Percentiles rank a stretch among this genome's conserved stretches.
Conservation (phyloP, 2,329 filamentous ascomycete genomes). For the Thyridium curvatum region DNA sequence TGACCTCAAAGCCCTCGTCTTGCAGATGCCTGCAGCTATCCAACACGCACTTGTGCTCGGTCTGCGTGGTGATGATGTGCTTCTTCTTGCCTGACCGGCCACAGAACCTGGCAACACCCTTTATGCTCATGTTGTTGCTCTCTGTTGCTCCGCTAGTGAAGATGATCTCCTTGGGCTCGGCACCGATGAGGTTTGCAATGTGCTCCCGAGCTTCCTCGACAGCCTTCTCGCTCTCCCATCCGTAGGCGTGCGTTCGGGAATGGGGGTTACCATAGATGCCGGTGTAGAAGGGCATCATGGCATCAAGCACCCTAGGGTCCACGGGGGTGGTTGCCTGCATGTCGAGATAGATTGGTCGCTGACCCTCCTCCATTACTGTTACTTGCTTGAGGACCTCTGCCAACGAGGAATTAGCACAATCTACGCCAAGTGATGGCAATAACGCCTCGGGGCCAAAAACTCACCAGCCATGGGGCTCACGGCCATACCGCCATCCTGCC, state of each 20-base stretch:
- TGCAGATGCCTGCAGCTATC: slow-evolving; percentile 96
- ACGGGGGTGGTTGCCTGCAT: slow-evolving; percentile 97
- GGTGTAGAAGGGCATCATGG: slow-evolving; percentile 92
- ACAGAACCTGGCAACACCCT: slow-evolving; percentile 95
- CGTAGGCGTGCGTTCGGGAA: slow-evolving; percentile 94
- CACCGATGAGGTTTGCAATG: slow-evolving; percentile 81
- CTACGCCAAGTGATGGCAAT: slow-evolving; percentile 2
- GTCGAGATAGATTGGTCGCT: slow-evolving; percentile 92
- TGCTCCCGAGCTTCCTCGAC: slow-evolving; percentile 82
- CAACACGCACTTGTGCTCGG: slow-evolving; percentile 97
- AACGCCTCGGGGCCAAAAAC: slow-evolving; percentile 12
- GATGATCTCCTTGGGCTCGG: slow-evolving; percentile 95
- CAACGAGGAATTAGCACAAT: slow-evolving; percentile 4
- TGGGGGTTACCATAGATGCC: slow-evolving; percentile 96
- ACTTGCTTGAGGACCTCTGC: slow-evolving; percentile 81
- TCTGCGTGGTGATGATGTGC: slow-evolving; percentile 96
- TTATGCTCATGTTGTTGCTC: slow-evolving; percentile 99
- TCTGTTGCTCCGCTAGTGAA: slow-evolving; percentile 98
- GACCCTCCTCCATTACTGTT: slow-evolving; percentile 86
- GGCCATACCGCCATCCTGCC: slow-evolving; percentile 48
- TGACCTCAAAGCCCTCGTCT: slow-evolving; percentile 93
- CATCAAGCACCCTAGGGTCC: slow-evolving; percentile 89
- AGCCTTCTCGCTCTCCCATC: slow-evolving; percentile 95
- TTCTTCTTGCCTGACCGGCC: slow-evolving; percentile 92
- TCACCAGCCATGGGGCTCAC: slow-evolving; percentile 73